Evolutionary conservation across 202 grass and related monocot genomes (phyloP).

Genomic region (Saccharum hybrid): DNA sequence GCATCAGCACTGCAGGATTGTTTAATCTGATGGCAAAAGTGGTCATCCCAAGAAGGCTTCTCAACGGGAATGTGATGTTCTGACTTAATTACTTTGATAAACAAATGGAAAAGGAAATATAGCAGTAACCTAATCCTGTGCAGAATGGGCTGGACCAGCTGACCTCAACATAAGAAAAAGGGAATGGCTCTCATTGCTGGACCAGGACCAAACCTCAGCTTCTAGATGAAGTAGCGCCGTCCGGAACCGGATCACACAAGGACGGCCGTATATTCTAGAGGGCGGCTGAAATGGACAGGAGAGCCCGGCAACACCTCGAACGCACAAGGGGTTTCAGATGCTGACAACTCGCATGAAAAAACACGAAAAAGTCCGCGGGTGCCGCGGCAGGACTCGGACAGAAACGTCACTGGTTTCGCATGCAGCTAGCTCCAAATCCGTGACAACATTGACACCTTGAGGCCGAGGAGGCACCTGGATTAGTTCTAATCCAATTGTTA

Average conservation of each 20-base stretch:
- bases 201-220: background rate
- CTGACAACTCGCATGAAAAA: background rate
- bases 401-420: background rate
- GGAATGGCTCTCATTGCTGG: background rate
- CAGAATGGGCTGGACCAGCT: background rate
- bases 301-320: background rate
- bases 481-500: background rate
- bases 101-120: background rate
- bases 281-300: background rate
- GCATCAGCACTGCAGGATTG: slow-evolving; percentile 15
- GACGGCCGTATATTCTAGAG: slow-evolving; percentile 30
- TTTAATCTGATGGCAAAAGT: background rate
- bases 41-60: slow-evolving; percentile 35
- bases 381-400: slow-evolving; percentile 23
- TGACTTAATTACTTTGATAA: slow-evolving; percentile 32
- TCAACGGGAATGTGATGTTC: slow-evolving; percentile 5
- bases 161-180: background rate
- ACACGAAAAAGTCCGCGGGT: background rate
- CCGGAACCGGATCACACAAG: slow-evolving; percentile 9
- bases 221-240: slow-evolving; percentile 26
- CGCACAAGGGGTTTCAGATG: slow-evolving; percentile 23
- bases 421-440: background rate
- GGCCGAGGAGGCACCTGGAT: slow-evolving; percentile 1
- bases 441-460: background rate
- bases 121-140: background rate